phyloP scores from a whole-genome alignment of 2,329 filamentous ascomycete species.

The Stagonosporopsis rhizophila region DNA sequence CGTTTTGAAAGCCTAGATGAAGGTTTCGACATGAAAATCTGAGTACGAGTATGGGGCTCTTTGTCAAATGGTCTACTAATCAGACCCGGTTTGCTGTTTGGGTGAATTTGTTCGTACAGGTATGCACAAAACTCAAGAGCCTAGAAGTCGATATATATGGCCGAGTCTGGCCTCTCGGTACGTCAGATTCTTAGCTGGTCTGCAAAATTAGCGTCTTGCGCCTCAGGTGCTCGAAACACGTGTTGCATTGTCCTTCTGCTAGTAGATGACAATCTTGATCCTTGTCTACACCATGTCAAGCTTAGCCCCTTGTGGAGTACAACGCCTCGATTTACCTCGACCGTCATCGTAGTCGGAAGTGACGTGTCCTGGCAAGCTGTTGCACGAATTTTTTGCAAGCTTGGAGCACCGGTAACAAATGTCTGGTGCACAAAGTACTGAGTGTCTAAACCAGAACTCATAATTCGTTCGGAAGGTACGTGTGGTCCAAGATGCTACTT shows the following conservation, averaged over 20 bases:
- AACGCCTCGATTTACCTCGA: neutral
- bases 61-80: too few relatives aligned
- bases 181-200: neutral
- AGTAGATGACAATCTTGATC: too few relatives aligned
- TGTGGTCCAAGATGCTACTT: neutral
- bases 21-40: too few relatives aligned
- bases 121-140: neutral
- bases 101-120: neutral
- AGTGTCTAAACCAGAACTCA: neutral
- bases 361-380: neutral
- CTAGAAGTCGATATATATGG: too few relatives aligned
- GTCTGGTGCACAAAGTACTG: neutral
- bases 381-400: neutral
- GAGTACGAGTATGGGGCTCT: too few relatives aligned
- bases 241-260: neutral
- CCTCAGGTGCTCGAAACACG: neutral
- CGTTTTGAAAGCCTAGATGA: too few relatives aligned
- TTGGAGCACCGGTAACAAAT: neutral
- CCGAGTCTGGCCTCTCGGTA: neutral
- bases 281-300: neutral
- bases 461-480: neutral
- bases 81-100: too few relatives aligned
- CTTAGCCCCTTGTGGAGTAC: too few relatives aligned
- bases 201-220: neutral
- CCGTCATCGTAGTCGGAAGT: neutral